These are phyloP conservation scores for Penicillium malachiteum DNA, from an alignment of 495 filamentous ascomycete species.

Conservation along the genomic window DNA sequence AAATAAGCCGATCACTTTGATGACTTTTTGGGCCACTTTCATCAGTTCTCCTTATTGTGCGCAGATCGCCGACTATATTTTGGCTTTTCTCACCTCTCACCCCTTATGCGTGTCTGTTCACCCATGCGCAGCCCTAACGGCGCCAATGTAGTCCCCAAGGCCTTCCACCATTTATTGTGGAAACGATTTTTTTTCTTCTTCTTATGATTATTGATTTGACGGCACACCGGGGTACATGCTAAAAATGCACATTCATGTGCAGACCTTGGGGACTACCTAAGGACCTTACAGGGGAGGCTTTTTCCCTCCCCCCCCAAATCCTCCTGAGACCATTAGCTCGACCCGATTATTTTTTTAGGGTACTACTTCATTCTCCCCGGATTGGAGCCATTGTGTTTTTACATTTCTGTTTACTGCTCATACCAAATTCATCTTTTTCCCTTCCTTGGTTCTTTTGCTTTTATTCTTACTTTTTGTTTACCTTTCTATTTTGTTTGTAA, in stretches of 20 bases:
- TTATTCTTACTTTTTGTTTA: background rate
- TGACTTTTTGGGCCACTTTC: background rate
- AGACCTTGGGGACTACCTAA: constrained; percentile 1
- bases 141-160: background rate
- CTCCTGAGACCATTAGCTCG: background rate
- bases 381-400: constrained; percentile 2
- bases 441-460: background rate
- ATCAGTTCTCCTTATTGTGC: background rate
- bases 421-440: constrained; percentile 1
- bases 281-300: background rate
- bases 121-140: background rate
- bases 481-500: background rate
- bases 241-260: constrained; percentile 1
- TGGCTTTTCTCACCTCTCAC: background rate
- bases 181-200: background rate
- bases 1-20: constrained; percentile 5
- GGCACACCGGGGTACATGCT: background rate
- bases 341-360: constrained; percentile 8
- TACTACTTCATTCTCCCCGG: background rate
- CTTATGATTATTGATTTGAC: background rate
- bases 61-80: background rate
- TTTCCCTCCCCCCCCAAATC: background rate
- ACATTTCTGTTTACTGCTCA: constrained; percentile 5
- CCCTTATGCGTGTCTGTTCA: background rate
- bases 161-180: constrained; percentile 2